Conservation (phyloP, 2,329 filamentous ascomycete species). For the Alternaria metachromatica region DNA sequence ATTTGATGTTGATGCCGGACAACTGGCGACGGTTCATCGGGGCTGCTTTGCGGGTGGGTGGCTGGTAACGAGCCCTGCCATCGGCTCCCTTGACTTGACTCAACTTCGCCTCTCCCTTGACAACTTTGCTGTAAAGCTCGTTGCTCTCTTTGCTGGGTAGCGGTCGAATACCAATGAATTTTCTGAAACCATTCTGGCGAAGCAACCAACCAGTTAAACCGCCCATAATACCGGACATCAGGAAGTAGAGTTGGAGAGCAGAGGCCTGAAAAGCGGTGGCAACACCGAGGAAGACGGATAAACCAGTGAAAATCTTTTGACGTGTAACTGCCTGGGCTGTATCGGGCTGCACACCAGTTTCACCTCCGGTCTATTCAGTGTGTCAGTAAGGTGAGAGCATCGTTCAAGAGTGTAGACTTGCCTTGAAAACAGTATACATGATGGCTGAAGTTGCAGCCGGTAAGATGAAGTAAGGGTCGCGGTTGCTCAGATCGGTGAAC, state of each 20-base stretch:
- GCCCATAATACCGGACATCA: conserved; percentile 52
- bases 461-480: conserved; percentile 80
- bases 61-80: conserved; percentile 39
- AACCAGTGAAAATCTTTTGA: conserved; percentile 53
- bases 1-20: conserved; percentile 35
- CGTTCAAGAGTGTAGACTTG: conserved; percentile 47
- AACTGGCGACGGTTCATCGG: conserved; percentile 18
- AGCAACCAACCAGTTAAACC: conserved; percentile 50
- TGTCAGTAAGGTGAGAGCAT: conserved; percentile 24
- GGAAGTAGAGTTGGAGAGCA: conserved; percentile 69
- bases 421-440: conserved; percentile 66
- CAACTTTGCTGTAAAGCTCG: conserved; percentile 36
- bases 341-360: conserved; percentile 51
- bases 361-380: conserved; percentile 55
- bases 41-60: conserved; percentile 21
- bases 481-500: conserved; percentile 76
- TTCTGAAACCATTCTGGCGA: conserved; percentile 46
- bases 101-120: conserved; percentile 34
- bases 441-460: conserved; percentile 66
- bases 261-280: conserved; percentile 64
- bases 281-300: conserved; percentile 61
- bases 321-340: conserved; percentile 27
- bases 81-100: conserved; percentile 29
- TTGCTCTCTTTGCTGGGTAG: conserved; percentile 33
- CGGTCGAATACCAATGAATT: conserved; percentile 44